A percentile compares a stretch with the other conserved stretches of the same genome.
These are phyloP conservation scores for Lentinula aciculospora DNA, from an alignment of 768 basidiomycete genomes.

Conservation along the genomic window DNA sequence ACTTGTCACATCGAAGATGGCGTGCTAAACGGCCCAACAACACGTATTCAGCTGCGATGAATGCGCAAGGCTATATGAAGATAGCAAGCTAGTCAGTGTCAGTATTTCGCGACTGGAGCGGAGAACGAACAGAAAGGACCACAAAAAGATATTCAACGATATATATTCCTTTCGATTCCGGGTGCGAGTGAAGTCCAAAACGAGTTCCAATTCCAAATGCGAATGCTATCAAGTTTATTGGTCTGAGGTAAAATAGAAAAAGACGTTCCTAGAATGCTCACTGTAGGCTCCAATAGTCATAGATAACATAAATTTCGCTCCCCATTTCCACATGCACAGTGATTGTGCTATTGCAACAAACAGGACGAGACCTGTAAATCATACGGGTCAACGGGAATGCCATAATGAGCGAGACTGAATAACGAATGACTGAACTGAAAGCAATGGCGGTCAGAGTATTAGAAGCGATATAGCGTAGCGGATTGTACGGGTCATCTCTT, in stretches of 20 bases:
- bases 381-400: neutral
- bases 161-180: constrained; percentile 47
- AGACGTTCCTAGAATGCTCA: constrained; percentile 22
- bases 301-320: constrained; percentile 53
- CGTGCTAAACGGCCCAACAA: constrained; percentile 44
- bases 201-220: constrained; percentile 51
- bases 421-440: constrained; percentile 31
- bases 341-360: constrained; percentile 38
- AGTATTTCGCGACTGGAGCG: neutral
- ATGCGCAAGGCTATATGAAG: constrained; percentile 46
- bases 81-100: neutral
- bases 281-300: constrained; percentile 61
- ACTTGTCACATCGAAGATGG: constrained; percentile 29
- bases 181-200: constrained; percentile 47
- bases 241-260: no score
- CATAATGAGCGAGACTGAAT: no score
- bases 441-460: constrained; percentile 47
- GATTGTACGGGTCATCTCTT: constrained; percentile 46
- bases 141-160: constrained; percentile 56
- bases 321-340: constrained; percentile 33
- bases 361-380: constrained; percentile 28
- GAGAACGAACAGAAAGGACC: constrained; percentile 44
- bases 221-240: constrained; percentile 33
- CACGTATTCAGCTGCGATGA: constrained; percentile 50
- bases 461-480: constrained; percentile 49